These are phyloP conservation scores for Magnusiomyces ingens DNA, from an alignment of 1,139 yeast genomes.

Conservation along the genomic window DNA sequence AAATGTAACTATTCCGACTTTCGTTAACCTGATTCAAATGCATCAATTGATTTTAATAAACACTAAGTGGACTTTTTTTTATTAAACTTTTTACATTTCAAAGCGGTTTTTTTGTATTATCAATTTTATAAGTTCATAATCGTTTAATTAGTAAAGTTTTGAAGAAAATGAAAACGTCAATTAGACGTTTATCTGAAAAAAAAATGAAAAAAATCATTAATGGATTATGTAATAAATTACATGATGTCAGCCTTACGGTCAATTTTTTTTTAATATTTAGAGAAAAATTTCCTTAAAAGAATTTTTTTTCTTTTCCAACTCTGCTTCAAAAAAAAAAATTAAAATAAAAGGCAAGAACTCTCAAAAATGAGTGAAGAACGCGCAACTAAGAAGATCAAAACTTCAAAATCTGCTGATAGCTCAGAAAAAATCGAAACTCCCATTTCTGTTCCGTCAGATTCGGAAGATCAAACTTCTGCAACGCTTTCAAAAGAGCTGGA, in stretches of 20 bases:
- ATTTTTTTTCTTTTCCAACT: not conserved
- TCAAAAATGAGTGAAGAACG: conserved; percentile 21
- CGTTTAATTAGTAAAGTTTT: not conserved
- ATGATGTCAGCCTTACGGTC: not conserved
- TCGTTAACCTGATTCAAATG: not conserved
- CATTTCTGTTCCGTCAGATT: not conserved
- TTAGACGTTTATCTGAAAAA: not conserved
- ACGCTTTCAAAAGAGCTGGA: conserved; percentile 10
- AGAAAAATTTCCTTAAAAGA: not conserved
- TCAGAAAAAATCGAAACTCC: conserved; percentile 2
- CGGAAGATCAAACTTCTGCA: not conserved
- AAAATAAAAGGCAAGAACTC: not conserved
- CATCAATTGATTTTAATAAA: not conserved
- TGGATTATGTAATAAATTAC: not conserved
- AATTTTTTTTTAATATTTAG: not conserved
- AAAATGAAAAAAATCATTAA: not conserved
- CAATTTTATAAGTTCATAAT: not conserved
- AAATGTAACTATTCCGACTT: no score
- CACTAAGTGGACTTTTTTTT: not conserved
- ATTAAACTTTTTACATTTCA: not conserved
- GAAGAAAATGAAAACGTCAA: not conserved
- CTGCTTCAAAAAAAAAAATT: not conserved
- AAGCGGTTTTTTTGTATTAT: not conserved
- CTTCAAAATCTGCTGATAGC: conserved; percentile 1
- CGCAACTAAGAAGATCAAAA: conserved; percentile 19